These are phyloP conservation scores for Phytophthora tentaculata DNA, from an alignment of 352 stramenopile genomes.

Conservation along the genomic window DNA sequence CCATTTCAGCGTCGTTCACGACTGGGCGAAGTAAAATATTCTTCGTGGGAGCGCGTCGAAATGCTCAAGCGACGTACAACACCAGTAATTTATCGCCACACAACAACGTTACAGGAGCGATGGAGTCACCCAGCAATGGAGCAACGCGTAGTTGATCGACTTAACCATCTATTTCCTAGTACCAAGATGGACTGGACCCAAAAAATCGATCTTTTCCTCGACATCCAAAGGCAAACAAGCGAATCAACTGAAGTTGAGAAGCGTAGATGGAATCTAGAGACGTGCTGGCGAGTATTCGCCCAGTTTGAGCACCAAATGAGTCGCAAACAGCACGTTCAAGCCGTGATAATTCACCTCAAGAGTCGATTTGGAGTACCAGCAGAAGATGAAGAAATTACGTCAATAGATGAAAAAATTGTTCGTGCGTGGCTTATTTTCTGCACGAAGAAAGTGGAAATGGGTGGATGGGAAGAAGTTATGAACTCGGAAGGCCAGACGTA, in stretches of 20 bases:
- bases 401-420: slow-evolving; percentile 37
- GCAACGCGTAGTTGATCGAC: slow-evolving; percentile 42
- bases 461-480: slow-evolving; percentile 63
- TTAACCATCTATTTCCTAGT: slow-evolving; percentile 59
- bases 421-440: slow-evolving; percentile 49
- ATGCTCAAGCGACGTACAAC: slow-evolving; percentile 27
- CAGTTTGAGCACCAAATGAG: slow-evolving; percentile 48
- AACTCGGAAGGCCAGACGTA: slow-evolving; percentile 53
- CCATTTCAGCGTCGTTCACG: slow-evolving; percentile 58
- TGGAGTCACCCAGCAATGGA: slow-evolving; percentile 65
- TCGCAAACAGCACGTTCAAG: slow-evolving; percentile 38
- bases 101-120: slow-evolving; percentile 43
- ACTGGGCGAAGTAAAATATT: slow-evolving; percentile 30
- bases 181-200: slow-evolving; percentile 58
- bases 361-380: slow-evolving; percentile 26
- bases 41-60: slow-evolving; percentile 57
- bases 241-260: slow-evolving; percentile 1
- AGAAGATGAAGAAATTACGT: not conserved
- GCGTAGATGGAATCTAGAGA: slow-evolving; percentile 33
- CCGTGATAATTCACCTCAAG: slow-evolving; percentile 33
- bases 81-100: slow-evolving; percentile 44
- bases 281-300: slow-evolving; percentile 32
- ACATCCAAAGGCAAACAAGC: slow-evolving; percentile 44
- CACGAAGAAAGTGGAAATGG: slow-evolving; percentile 52
- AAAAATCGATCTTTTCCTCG: slow-evolving; percentile 59